Base-by-base conservation (phyloP, 192 early-diverging fungal species). In the Coemansia sp. region DNA sequence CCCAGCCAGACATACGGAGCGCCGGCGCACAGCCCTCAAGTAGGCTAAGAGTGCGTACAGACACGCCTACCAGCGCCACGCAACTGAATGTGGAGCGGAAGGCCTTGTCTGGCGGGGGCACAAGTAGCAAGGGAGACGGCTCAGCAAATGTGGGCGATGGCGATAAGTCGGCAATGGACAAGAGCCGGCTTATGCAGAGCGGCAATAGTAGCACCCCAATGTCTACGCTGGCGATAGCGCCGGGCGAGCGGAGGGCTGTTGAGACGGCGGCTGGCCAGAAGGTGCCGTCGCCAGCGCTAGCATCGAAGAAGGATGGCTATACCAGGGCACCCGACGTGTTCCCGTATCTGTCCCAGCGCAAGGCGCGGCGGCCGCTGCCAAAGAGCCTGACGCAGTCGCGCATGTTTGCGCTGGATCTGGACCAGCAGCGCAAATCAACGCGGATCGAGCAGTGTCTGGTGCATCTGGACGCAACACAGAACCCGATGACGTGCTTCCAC, bases 391-490 rank as follows among this genome's bases (percentile, higher is more conserved):
- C 34, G 81, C 96, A 84, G 86, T 88, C 46, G 84, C 84, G 72
- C 2, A 85, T 93, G 57, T 87, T 82, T 67, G 67, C 86, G 11
- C 88, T 99, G 68, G 92, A 96, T 72, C 81, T 97, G 33, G 96
- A 98, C 71, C 89, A 88, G n/a, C 85, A 85, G 60, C 90, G 90
- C 46, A 76, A 85, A 60, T 93, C 90, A 44, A 85, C 90, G 26
- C 85, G 95, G 10, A 87, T 86, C 24, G 95, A 99, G 76, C 87
- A 88, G 5, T 96, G 93, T 2, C 72, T 91, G 49, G 72, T 99
- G 49, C 95, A 99, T 66, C 89, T 94, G 64, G 97, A 99, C 69
- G 89, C 92, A 5, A 84, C 92, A 21, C 91, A 97, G 77, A 96
- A 96, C 65, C 86, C 93, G 20, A 85, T 87, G 60, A 87, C 91